Evolutionary conservation across 2,329 filamentous ascomycete species (phyloP).

Genomic region (Colletotrichum lupini): DNA sequence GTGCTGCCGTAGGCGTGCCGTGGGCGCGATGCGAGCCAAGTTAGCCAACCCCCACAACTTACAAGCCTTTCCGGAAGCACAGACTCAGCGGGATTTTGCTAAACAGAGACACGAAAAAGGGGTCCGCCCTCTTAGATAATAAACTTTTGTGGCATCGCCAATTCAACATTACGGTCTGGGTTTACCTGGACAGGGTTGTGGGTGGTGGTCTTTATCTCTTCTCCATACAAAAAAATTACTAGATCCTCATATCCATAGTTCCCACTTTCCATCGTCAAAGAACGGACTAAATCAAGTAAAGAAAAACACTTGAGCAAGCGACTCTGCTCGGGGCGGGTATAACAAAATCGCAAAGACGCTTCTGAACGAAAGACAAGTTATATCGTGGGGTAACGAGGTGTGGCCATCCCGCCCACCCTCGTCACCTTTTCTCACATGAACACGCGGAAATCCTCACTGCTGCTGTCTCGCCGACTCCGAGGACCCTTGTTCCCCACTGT

Average conservation of each 20-base stretch:
- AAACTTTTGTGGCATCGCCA: conserved; percentile 27
- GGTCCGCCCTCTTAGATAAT: conserved; percentile 25
- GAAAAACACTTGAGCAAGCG: neutral
- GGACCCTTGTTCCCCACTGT: conserved; percentile 22
- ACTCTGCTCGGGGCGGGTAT: conserved; percentile 24
- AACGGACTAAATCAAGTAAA: conserved; percentile 2
- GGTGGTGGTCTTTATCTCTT: neutral
- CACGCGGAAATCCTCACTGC: conserved; percentile 34
- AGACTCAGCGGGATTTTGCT: conserved; percentile 4
- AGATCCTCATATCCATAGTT: neutral
- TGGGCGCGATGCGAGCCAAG: neutral
- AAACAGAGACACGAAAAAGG: conserved; percentile 14
- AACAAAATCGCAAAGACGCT: conserved; percentile 33
- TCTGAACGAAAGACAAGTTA: conserved; percentile 8
- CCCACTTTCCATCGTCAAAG: neutral
- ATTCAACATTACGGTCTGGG: conserved; percentile 30
- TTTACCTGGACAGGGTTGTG: neutral
- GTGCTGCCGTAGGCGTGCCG: neutral
- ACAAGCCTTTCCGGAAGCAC: conserved; percentile 14
- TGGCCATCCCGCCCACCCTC: neutral
- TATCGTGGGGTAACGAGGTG: neutral
- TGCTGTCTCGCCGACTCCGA: conserved; percentile 16
- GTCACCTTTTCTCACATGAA: conserved; percentile 27
- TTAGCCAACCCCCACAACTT: no score
- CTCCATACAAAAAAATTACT: neutral